Evolutionary conservation across 257 asterid genomes (phyloP).

Genomic region (Plantago major): DNA sequence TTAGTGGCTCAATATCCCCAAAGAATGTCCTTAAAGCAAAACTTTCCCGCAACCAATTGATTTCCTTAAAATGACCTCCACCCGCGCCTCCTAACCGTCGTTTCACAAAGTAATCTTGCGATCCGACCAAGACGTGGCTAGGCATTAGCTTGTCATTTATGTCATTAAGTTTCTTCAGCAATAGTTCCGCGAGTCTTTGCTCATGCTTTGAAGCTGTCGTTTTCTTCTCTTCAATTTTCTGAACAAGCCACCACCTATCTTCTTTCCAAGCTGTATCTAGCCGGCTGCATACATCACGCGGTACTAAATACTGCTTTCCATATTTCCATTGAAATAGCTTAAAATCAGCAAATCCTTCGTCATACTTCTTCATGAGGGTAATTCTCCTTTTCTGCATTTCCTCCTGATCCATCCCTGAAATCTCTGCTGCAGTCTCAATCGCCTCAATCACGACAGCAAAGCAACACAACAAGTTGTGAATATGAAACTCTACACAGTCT

Average conservation of each 20-base stretch:
- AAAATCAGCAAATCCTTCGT: slow-evolving; percentile 45
- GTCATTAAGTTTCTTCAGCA: slow-evolving; percentile 43
- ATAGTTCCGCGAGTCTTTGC: slow-evolving; percentile 41
- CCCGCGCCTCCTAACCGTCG: slow-evolving; percentile 57
- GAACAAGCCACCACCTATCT: slow-evolving; percentile 60
- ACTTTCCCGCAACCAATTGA: slow-evolving; percentile 85
- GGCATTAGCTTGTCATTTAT: slow-evolving; percentile 36
- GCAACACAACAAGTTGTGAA: slow-evolving; percentile 67
- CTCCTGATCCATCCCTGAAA: slow-evolving; percentile 56
- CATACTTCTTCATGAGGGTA: slow-evolving; percentile 54
- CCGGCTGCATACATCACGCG: slow-evolving; percentile 47
- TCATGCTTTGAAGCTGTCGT: slow-evolving; percentile 33
- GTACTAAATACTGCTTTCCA: slow-evolving; percentile 65
- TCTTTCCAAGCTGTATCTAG: slow-evolving; percentile 61
- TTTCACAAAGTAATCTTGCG: slow-evolving; percentile 53
- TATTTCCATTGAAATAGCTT: slow-evolving; percentile 58
- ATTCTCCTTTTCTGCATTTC: slow-evolving; percentile 54
- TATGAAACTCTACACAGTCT: slow-evolving; percentile 65
- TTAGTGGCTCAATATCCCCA: slow-evolving; percentile 55
- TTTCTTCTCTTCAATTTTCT: slow-evolving; percentile 40
- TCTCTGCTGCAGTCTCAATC: slow-evolving; percentile 75
- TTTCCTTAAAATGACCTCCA: slow-evolving; percentile 65
- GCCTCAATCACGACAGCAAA: slow-evolving; percentile 86
- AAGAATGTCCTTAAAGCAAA: slow-evolving; percentile 61
- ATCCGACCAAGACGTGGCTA: slow-evolving; percentile 40